These are phyloP conservation scores for Lasiodiplodia hormozganensis DNA, from an alignment of 2,329 filamentous ascomycete species.

Conservation along the genomic window DNA sequence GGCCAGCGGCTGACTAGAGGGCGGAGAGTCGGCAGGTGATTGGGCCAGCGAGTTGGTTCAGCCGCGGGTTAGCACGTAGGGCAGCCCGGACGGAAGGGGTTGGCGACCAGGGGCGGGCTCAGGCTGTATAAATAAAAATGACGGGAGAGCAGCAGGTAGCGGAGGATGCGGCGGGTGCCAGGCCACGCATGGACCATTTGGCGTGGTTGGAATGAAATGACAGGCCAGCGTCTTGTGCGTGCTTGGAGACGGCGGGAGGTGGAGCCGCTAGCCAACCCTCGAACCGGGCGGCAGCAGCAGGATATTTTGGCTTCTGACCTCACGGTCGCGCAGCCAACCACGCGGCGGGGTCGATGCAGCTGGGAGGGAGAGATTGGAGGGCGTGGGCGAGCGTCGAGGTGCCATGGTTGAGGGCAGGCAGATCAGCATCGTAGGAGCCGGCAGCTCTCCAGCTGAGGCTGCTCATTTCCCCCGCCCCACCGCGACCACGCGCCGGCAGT, in stretches of 20 bases:
- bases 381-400: neutral
- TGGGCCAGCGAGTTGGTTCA: neutral
- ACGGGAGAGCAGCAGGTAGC: constrained; percentile 17
- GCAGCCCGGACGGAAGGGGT: constrained; percentile 7
- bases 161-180: constrained; percentile 4
- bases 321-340: neutral
- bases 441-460: constrained; percentile 6
- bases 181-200: constrained; percentile 3
- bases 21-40: neutral
- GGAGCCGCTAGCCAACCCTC: constrained; percentile 17
- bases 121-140: constrained; percentile 19
- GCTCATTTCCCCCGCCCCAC: constrained; percentile 24
- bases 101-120: neutral
- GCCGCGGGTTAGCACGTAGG: neutral
- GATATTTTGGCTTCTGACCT: neutral
- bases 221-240: constrained; percentile 20
- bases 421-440: neutral
- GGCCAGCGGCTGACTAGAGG: neutral
- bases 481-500: constrained; percentile 2
- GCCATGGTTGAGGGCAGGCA: constrained; percentile 16
- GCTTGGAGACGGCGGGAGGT: constrained; percentile 14
- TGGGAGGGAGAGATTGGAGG: neutral
- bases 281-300: constrained; percentile 5
- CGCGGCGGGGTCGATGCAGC: neutral
- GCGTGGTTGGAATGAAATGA: constrained; percentile 16